These are phyloP conservation scores for Moniliophthora roreri DNA, from an alignment of 1,284 basidiomycete genomes.

Conservation along the genomic window DNA sequence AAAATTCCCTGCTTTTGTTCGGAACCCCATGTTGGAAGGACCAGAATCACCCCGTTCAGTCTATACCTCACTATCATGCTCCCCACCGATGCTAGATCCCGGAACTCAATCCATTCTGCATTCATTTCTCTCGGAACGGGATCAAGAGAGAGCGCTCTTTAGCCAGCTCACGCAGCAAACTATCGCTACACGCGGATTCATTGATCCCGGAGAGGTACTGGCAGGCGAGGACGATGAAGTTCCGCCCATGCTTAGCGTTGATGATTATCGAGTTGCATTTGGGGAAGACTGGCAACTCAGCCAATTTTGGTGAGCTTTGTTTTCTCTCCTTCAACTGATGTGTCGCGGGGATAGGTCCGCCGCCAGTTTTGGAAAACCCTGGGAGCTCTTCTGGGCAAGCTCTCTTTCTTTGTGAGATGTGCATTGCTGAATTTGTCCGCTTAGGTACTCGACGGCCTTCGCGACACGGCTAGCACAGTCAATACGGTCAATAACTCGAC, in stretches of 20 bases:
- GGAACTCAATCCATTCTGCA: conserved; percentile 38
- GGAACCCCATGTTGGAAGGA: background rate
- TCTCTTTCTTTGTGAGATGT: background rate
- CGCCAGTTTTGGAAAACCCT: background rate
- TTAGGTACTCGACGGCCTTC: conserved; percentile 40
- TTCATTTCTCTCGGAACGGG: conserved; percentile 36
- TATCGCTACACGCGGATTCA: conserved; percentile 25
- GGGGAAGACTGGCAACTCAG: conserved; percentile 49
- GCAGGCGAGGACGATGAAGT: conserved; percentile 15
- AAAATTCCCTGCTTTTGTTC: background rate
- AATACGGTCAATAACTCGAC: conserved; percentile 30
- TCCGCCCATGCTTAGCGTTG: conserved; percentile 39
- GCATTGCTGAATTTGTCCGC: conserved; percentile 1
- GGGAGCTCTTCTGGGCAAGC: conserved; percentile 5
- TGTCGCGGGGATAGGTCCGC: too few species aligned
- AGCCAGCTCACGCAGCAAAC: conserved; percentile 34
- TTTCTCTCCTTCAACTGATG: too few species aligned
- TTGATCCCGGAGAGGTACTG: conserved; percentile 26
- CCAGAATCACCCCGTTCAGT: conserved; percentile 1
- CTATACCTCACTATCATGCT: conserved; percentile 28
- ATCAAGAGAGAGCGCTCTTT: conserved; percentile 40
- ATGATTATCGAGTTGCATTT: conserved; percentile 40
- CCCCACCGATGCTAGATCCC: conserved; percentile 35
- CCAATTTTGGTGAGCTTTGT: conserved; percentile 44
- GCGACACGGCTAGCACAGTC: conserved; percentile 33